Base-by-base conservation (phyloP, 495 filamentous ascomycete genomes). In the Neurospora tetrasperma region DNA sequence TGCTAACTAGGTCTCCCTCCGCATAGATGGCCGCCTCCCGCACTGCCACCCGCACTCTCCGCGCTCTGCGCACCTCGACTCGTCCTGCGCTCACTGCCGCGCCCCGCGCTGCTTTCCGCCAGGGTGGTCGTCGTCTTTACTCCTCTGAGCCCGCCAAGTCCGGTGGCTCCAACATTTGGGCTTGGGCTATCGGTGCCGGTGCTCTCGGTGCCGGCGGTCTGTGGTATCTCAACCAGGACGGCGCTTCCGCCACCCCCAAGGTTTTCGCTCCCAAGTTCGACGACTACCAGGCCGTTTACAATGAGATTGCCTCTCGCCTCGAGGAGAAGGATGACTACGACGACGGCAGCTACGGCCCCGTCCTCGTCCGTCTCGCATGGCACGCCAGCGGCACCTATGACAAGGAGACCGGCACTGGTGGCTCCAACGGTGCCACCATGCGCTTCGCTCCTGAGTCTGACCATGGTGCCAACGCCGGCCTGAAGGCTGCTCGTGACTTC, bases 341-440 rank as follows among this genome's bases (percentile, higher is more conserved):
- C 80, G 95, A 99, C 82, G 96, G 96, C 76, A 94, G 91, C 84
- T 99, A 97, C 79, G 96, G 93, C 72, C 96, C 96, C 41, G 94
- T 97, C 71, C 84, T 97, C 69, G 83, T 97, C 46, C 89, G 93
- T 78, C 88, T 96, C 77, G 93, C 92, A 70, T 96, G 93, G 93
- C 93, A 96, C 84, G 89, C 89, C 78, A 93, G 90, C 73, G 93
- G 92, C 74, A 95, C 93, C 71, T 99, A 93, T 79, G 96, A 98
- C 79, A 91, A 90, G 84, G 89, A 89, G 79, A 97, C 96, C 69
- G 86, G 88, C 76, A 98, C 96, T 48, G 96, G 96, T 77, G 96
- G 96, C 74, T 94, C 91, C 84, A 97, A 99, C 82, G 96, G 96
- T 74, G 94, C 96, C 71, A 99, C 96, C 76, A 99, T 99, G 96